phyloP scores from a whole-genome alignment of 305 asterid genomes.

The Petunia hybrid region DNA sequence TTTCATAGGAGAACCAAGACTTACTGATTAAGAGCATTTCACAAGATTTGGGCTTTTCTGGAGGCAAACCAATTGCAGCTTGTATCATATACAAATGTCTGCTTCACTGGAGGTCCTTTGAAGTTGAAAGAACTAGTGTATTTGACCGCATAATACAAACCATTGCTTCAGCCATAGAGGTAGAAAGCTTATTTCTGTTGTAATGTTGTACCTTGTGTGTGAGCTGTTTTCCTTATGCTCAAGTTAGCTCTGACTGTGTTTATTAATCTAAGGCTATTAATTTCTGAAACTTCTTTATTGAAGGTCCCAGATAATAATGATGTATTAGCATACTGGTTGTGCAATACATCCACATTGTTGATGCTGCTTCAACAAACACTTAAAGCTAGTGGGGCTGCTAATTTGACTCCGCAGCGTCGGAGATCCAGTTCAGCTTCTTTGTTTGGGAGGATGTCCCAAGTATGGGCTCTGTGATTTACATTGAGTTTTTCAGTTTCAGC shows the following conservation, averaged over 20 bases:
- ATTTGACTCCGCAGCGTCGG: constrained; percentile 95
- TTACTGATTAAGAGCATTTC: constrained; percentile 90
- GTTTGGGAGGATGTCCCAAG: constrained; percentile 99
- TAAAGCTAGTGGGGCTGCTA: constrained; percentile 97
- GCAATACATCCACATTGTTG: constrained; percentile 90
- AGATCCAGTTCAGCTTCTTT: constrained; percentile 97
- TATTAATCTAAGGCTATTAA: constrained; percentile 37
- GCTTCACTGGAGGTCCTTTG: constrained; percentile 99
- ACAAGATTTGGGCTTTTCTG: constrained; percentile 94
- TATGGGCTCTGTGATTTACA: constrained; percentile 44
- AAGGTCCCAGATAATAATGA: constrained; percentile 91
- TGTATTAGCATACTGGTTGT: constrained; percentile 90
- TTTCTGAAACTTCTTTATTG: constrained; percentile 35
- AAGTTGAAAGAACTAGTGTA: constrained; percentile 96
- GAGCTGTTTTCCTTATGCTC: background rate
- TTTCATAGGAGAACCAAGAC: constrained; percentile 92
- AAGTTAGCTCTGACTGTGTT: constrained; percentile 9
- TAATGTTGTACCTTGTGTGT: constrained; percentile 24
- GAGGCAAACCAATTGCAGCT: constrained; percentile 97
- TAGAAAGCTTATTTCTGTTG: constrained; percentile 34
- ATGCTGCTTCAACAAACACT: constrained; percentile 99
- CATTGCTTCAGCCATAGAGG: constrained; percentile 90
- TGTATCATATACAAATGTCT: constrained; percentile 96
- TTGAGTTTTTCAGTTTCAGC: constrained; percentile 37
- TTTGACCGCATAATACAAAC: constrained; percentile 95